Conservation (phyloP, 1,284 basidiomycete genomes). For the Irpex sp. region DNA sequence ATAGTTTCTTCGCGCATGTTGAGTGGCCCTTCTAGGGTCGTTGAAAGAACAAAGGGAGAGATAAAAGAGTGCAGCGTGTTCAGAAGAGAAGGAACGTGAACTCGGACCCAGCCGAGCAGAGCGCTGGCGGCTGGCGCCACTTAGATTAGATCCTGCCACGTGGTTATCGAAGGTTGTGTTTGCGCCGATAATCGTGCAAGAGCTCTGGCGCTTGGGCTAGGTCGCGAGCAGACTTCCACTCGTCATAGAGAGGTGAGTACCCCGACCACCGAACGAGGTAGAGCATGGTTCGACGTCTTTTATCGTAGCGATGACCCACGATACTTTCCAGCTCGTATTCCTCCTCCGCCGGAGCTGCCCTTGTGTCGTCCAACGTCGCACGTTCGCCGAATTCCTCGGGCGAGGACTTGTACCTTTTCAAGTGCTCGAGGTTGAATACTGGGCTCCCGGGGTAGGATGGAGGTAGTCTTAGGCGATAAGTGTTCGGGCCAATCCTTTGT, state of each 20-base stretch:
- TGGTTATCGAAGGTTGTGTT: not conserved
- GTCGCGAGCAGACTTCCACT: not conserved
- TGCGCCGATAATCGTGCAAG: not conserved
- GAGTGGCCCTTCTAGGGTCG: no score
- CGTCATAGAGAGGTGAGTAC: constrained; percentile 12
- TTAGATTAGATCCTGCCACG: no score
- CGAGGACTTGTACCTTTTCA: constrained; percentile 18
- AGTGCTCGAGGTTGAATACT: constrained; percentile 28
- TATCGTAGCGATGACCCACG: constrained; percentile 10
- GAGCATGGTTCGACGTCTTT: not conserved
- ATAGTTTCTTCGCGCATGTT: no score
- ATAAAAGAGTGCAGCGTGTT: no score
- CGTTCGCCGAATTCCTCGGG: constrained; percentile 15
- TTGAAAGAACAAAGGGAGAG: no score
- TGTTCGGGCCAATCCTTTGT: constrained; percentile 22
- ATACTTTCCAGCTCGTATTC: constrained; percentile 21
- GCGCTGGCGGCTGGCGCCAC: no score
- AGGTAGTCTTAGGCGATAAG: constrained; percentile 27
- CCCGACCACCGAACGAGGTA: constrained; percentile 23
- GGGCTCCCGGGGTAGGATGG: constrained; percentile 25
- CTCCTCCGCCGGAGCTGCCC: constrained; percentile 6
- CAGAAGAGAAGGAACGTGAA: no score
- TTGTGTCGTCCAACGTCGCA: not conserved
- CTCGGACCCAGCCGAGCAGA: no score
- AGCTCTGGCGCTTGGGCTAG: not conserved